Percentiles rank a stretch among this genome's conserved stretches.
These are phyloP conservation scores for Prunus mira DNA, from an alignment of 306 rosid genomes.

Conservation along the genomic window DNA sequence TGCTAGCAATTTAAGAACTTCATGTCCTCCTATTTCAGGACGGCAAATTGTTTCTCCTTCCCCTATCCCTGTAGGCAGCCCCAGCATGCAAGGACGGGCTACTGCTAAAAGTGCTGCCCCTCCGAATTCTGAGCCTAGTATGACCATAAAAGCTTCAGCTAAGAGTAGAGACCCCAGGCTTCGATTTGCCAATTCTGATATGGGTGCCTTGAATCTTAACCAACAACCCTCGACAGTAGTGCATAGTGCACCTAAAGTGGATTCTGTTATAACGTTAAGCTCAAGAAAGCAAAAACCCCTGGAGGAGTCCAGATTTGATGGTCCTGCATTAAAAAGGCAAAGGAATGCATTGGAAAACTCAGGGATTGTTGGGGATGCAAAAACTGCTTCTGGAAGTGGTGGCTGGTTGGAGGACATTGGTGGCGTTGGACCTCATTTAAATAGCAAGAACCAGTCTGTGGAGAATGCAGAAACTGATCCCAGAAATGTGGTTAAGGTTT, in stretches of 20 bases:
- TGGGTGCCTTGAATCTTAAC: conserved; percentile 47
- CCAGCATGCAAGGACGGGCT: conserved; percentile 38
- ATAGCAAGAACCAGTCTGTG: conserved; percentile 41
- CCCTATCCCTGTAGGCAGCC: conserved; percentile 28
- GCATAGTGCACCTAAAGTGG: conserved; percentile 51
- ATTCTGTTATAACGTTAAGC: conserved; percentile 39
- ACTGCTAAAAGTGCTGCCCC: conserved; percentile 38
- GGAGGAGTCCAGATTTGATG: conserved; percentile 56
- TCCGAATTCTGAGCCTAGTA: conserved; percentile 32
- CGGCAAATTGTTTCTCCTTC: conserved; percentile 39
- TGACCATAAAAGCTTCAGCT: conserved; percentile 47
- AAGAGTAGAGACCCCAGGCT: conserved; percentile 95
- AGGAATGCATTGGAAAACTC: conserved; percentile 47
- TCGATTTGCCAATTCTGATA: conserved; percentile 62
- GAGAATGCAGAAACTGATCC: conserved; percentile 44
- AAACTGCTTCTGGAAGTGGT: conserved; percentile 43
- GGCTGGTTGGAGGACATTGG: conserved; percentile 72
- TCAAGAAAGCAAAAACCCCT: conserved; percentile 68
- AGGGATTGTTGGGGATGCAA: conserved; percentile 36
- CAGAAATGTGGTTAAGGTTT: conserved; percentile 29
- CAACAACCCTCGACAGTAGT: conserved; percentile 32
- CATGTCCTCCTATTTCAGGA: conserved; percentile 33
- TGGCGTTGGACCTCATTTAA: conserved; percentile 41
- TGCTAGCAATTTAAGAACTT: conserved; percentile 29
- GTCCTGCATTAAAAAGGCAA: conserved; percentile 55